A percentile compares a stretch with the other conserved stretches of the same genome.
phyloP scores from a whole-genome alignment of 495 filamentous ascomycete genomes.

The Penicillium roqueforti region DNA sequence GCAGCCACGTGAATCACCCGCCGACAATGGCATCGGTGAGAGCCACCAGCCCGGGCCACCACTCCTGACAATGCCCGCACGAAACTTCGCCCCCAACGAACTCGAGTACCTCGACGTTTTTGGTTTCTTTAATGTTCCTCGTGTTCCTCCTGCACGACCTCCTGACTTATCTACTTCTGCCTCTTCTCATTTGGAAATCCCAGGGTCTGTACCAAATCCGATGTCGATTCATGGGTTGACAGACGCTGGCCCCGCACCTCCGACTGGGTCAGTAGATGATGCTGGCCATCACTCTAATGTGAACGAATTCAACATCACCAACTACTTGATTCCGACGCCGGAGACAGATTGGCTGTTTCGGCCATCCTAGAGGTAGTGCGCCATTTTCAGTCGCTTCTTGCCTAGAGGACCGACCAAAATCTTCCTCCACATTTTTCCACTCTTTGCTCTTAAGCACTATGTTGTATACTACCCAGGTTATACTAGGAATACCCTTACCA shows the following conservation, averaged over 20 bases:
- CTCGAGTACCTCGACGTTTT: conserved; percentile 91
- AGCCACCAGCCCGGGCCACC: conserved; percentile 10
- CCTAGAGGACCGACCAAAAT: background rate
- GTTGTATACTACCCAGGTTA: too few relatives aligned
- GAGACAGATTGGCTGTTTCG: conserved; percentile 48
- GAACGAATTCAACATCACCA: conserved; percentile 48
- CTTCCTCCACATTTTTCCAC: background rate
- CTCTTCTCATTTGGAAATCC: conserved; percentile 25
- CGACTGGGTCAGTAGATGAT: conserved; percentile 23
- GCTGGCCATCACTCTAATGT: conserved; percentile 20
- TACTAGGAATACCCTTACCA: too few relatives aligned
- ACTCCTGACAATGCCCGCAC: conserved; percentile 34
- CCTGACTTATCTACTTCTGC: conserved; percentile 19
- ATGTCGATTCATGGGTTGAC: conserved; percentile 45
- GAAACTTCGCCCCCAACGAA: conserved; percentile 72
- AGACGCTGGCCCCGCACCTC: conserved; percentile 10
- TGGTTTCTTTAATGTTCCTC: conserved; percentile 86
- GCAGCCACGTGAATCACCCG: conserved; percentile 58
- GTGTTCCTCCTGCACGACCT: conserved; percentile 50
- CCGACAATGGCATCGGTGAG: conserved; percentile 31
- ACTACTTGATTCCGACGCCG: conserved; percentile 45
- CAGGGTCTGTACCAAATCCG: conserved; percentile 33
- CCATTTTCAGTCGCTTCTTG: background rate
- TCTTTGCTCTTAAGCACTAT: too few relatives aligned
- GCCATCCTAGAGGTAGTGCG: conserved; percentile 20